phyloP scores from a whole-genome alignment of 352 stramenopile genomes.

The Phytopythium litorale region DNA sequence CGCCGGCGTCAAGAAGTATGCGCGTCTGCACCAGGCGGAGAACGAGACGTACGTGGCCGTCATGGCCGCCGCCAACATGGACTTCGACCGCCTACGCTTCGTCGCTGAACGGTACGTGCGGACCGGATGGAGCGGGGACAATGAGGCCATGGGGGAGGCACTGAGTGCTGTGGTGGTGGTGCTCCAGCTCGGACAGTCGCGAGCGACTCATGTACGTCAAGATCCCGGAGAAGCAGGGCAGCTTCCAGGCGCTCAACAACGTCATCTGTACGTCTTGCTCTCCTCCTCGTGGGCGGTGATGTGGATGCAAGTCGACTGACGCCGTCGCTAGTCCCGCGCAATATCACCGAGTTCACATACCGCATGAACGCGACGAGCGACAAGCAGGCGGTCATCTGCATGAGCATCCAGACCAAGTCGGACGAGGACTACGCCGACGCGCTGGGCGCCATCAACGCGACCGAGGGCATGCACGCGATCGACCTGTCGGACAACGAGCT shows the following conservation, averaged over 20 bases:
- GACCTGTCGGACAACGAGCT: constrained; percentile 96
- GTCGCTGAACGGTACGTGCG: constrained; percentile 69
- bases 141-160: not conserved
- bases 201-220: constrained; percentile 95
- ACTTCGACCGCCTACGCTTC: constrained; percentile 98
- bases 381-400: constrained; percentile 89
- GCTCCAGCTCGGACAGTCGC: constrained; percentile 84
- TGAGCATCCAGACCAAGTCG: constrained; percentile 93
- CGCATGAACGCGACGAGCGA: constrained; percentile 79
- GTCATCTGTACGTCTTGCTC: constrained; percentile 52
- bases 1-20: constrained; percentile 95
- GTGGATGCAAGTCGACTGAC: not conserved
- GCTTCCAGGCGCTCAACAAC: constrained; percentile 84
- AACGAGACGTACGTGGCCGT: constrained; percentile 93
- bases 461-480: constrained; percentile 84
- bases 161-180: not conserved
- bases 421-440: constrained; percentile 60
- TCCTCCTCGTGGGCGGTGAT: not conserved
- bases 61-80: constrained; percentile 98
- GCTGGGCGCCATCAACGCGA: constrained; percentile 59
- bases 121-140: not conserved
- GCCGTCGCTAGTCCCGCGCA: constrained; percentile 48
- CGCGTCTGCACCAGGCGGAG: constrained; percentile 31
- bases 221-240: constrained; percentile 94
- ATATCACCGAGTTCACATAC: constrained; percentile 98